Evolutionary conservation across 2,329 filamentous ascomycete genomes (phyloP).

Genomic region (Hypomyces rosellus): DNA sequence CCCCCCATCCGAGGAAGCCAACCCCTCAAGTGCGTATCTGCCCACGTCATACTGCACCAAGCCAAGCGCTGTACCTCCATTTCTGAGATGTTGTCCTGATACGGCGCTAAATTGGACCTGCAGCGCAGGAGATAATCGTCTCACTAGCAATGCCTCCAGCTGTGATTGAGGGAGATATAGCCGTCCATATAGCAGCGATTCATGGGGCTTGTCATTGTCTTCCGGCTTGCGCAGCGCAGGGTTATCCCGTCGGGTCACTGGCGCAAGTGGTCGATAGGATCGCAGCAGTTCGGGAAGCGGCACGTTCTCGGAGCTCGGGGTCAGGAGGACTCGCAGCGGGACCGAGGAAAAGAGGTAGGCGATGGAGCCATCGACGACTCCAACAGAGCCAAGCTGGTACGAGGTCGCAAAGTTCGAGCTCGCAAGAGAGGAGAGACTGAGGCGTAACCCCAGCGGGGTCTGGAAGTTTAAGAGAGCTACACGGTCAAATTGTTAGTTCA

Average conservation of each 20-base stretch:
- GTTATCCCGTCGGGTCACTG: constrained; percentile 38
- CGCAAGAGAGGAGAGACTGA: constrained; percentile 85
- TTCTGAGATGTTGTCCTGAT: constrained; percentile 62
- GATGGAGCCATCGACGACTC: constrained; percentile 91
- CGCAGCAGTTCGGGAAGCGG: constrained; percentile 71
- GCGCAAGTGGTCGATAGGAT: constrained; percentile 74
- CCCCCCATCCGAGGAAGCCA: constrained; percentile 88
- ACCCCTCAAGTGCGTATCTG: constrained; percentile 80
- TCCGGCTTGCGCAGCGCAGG: constrained; percentile 12
- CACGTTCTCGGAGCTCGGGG: constrained; percentile 64
- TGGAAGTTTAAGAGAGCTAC: constrained; percentile 80
- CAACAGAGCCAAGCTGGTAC: constrained; percentile 83
- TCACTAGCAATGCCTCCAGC: constrained; percentile 78
- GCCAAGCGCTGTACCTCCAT: constrained; percentile 69
- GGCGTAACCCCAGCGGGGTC: constrained; percentile 74
- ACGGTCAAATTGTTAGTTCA: too few relatives aligned
- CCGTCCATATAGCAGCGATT: constrained; percentile 66
- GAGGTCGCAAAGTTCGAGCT: constrained; percentile 91
- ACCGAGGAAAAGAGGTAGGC: constrained; percentile 93
- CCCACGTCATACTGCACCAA: constrained; percentile 77
- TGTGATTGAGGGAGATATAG: constrained; percentile 79
- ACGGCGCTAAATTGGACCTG: constrained; percentile 77
- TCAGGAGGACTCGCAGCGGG: constrained; percentile 60
- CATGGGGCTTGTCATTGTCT: constrained; percentile 28
- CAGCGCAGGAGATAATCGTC: constrained; percentile 67